Base-by-base conservation (phyloP, 129 eudicot genomes). In the Lonicera japonica region DNA sequence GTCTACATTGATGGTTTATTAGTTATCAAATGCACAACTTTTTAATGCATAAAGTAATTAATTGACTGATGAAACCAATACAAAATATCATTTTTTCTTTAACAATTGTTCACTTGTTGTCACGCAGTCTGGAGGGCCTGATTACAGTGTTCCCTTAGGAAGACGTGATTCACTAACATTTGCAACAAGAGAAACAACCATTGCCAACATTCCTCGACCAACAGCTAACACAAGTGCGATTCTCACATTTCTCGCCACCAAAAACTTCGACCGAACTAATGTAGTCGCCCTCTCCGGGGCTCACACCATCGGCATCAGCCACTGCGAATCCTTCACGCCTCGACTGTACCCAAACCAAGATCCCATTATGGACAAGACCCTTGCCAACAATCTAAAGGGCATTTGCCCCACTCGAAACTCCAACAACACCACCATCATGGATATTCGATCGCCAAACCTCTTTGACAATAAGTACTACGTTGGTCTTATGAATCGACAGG, bases 391-490 rank as follows among this genome's bases (percentile, higher is more conserved):
- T 38, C 88, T 87, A 20, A 72, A 43, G 53, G 7, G 3, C 23
- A 68, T 60, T 4, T 87, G 95, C 29, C 86, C 86, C 16, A 36
- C 66, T 4, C 0, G 45, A 0, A 73, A 60, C 50, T 48, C 86
- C 5, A 66, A 55, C 63, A 79, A 78, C 72, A 81, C 83, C 15
- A 72, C 78, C 7, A 58, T 66, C 25, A 40, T 75, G 69, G 95
- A 87, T 71, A 67, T 76, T 19, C 81, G 79, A 1, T 40, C 89
- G 13, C 94, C 96, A 0, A 69, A 88, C 50, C 21, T 43, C 36
- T 88, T 88, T 21, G 96, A 88, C 54, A 88, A 85, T 57, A 79
- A 70, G 48, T 88, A 88, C 61, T 88, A 79, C 50, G 81, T 82
- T 15, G 79, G 79, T 54, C 78, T 88, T 22, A 77, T 84, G 83